These are phyloP conservation scores for Brassica cretica DNA, from an alignment of 345 rosid genomes.

Conservation along the genomic window DNA sequence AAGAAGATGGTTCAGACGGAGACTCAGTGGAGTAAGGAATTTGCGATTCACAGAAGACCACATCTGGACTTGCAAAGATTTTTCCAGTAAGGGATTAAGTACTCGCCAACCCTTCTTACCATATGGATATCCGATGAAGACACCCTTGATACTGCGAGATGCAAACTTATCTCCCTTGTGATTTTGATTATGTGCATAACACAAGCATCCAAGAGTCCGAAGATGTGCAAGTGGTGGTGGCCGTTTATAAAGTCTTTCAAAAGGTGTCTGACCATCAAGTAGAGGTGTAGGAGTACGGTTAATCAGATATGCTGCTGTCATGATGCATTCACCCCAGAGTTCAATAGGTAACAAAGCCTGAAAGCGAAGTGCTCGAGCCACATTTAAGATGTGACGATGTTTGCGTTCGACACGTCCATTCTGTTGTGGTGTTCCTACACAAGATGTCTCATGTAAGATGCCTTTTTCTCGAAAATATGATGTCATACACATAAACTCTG, in stretches of 20 bases:
- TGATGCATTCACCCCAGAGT: background rate
- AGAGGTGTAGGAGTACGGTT: background rate
- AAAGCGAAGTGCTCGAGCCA: background rate
- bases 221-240: background rate
- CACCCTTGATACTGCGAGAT: background rate
- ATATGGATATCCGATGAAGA: background rate
- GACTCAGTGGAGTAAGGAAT: background rate
- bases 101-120: background rate
- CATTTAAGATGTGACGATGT: background rate
- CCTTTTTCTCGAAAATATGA: background rate
- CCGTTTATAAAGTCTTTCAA: background rate
- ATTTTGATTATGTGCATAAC: background rate
- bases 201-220: background rate
- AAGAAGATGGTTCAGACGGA: background rate
- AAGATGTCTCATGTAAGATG: background rate
- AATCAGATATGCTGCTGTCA: background rate
- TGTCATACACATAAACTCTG: background rate
- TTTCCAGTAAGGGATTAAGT: background rate
- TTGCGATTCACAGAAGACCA: background rate
- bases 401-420: background rate
- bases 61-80: background rate
- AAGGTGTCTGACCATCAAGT: background rate
- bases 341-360: background rate
- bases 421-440: background rate
- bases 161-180: background rate